A percentile compares a stretch with the other conserved stretches of the same genome.
These are phyloP conservation scores for Ophiostoma sp. DNA, from an alignment of 2,329 filamentous ascomycete species.

Conservation along the genomic window DNA sequence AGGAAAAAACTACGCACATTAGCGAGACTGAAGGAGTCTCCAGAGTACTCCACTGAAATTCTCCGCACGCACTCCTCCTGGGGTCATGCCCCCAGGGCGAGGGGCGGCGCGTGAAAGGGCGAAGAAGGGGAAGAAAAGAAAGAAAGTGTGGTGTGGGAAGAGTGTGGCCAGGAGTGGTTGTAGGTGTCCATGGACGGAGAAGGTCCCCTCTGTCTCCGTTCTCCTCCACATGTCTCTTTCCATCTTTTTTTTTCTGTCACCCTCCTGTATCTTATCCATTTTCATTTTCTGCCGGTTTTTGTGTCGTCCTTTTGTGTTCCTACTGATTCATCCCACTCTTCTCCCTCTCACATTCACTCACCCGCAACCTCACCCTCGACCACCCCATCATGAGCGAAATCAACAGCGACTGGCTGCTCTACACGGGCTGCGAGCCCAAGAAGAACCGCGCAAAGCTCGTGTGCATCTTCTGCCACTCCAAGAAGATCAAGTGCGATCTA, in stretches of 20 bases:
- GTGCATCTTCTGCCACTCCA: constrained; percentile 20
- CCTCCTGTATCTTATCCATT: background rate
- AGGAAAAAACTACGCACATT: constrained; percentile 5
- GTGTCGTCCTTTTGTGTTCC: background rate
- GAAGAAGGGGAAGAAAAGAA: background rate
- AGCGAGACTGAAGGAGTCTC: background rate
- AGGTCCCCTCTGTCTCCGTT: background rate
- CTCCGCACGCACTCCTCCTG: background rate
- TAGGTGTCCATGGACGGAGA: background rate
- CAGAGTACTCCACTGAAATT: background rate
- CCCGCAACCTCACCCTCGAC: background rate
- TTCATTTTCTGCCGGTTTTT: background rate
- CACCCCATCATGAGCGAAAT: constrained; percentile 12
- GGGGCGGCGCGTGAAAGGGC: background rate
- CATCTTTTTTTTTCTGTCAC: background rate
- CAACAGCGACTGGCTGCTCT: constrained; percentile 21
- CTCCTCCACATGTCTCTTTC: background rate
- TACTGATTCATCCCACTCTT: background rate
- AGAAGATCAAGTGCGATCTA: constrained; percentile 22
- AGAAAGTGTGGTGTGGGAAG: background rate
- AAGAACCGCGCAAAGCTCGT: constrained; percentile 17
- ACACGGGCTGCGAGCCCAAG: constrained; percentile 20
- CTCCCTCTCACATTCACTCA: background rate
- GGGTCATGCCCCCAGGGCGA: background rate
- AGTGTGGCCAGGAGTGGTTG: background rate